These are phyloP conservation scores for Wallacemonas sp. DNA, from an alignment of 208 protist species.

Conservation along the genomic window DNA sequence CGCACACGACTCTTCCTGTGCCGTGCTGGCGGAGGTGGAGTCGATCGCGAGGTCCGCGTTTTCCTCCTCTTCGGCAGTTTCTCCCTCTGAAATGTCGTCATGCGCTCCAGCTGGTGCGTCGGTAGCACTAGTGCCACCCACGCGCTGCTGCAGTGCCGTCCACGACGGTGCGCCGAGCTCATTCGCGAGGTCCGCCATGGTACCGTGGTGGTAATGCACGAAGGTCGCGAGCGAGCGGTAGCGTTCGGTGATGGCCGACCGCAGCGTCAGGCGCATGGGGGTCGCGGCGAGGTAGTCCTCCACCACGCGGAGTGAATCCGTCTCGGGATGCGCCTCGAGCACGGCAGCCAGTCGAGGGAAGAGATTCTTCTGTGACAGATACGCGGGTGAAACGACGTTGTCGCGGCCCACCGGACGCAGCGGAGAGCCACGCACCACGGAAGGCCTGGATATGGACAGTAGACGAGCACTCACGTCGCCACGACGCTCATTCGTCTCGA, in stretches of 20 bases:
- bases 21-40: too few species aligned
- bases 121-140: neutral
- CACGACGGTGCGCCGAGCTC: slow-evolving; percentile 46
- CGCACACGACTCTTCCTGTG: too few species aligned
- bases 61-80: neutral
- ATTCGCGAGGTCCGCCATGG: slow-evolving; percentile 43
- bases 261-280: slow-evolving; percentile 18
- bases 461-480: slow-evolving; percentile 31
- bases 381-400: slow-evolving; percentile 11
- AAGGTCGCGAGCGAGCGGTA: slow-evolving; percentile 46
- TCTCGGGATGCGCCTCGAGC: slow-evolving; percentile 18
- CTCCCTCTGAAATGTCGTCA: too few species aligned
- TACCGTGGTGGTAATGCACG: slow-evolving; percentile 77
- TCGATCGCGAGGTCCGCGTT: neutral
- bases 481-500: slow-evolving; percentile 75
- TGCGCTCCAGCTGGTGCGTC: too few species aligned
- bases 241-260: slow-evolving; percentile 26
- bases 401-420: slow-evolving; percentile 9
- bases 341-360: slow-evolving; percentile 48
- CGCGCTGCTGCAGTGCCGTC: slow-evolving; percentile 15
- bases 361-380: slow-evolving; percentile 21
- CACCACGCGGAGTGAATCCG: slow-evolving; percentile 41
- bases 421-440: neutral
- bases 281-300: slow-evolving; percentile 25
- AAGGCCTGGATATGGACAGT: slow-evolving; percentile 11